A percentile compares a stretch with the other conserved stretches of the same genome.
Evolutionary conservation across 148 eudicot genomes (phyloP).

Genomic region (Vaccinium darrowii): DNA sequence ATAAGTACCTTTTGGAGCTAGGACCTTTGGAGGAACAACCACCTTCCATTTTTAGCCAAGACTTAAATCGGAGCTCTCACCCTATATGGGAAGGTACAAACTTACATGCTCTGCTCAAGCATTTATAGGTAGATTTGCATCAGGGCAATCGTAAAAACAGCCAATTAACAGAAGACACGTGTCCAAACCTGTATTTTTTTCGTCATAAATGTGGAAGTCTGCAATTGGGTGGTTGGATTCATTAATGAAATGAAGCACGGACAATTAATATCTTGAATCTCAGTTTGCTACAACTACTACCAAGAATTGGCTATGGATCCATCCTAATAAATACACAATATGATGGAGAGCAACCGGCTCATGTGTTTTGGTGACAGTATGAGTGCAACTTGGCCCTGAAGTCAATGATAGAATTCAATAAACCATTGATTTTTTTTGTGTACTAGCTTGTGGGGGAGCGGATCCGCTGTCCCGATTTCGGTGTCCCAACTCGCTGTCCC

Average conservation of each 20-base stretch:
- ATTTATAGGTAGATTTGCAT: neutral
- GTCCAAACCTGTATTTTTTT: neutral
- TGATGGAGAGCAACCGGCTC: neutral
- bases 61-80: neutral
- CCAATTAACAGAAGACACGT: neutral
- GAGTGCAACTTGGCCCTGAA: neutral
- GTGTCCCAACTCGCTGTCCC: too few species aligned
- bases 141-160: neutral
- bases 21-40: neutral
- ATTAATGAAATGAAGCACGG: neutral
- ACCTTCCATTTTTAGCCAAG: neutral
- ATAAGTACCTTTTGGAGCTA: neutral
- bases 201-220: neutral
- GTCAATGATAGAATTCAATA: too few species aligned
- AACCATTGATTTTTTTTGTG: too few species aligned
- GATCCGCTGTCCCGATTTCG: too few species aligned
- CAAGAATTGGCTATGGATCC: neutral
- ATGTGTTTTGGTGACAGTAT: neutral
- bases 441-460: too few species aligned
- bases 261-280: neutral
- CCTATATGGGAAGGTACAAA: neutral
- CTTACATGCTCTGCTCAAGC: neutral
- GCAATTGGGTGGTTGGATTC: neutral
- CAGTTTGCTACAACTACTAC: neutral
- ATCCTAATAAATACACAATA: neutral